Evolutionary conservation across 2,329 filamentous ascomycete species (phyloP).

Genomic region (Beauveria sp.): DNA sequence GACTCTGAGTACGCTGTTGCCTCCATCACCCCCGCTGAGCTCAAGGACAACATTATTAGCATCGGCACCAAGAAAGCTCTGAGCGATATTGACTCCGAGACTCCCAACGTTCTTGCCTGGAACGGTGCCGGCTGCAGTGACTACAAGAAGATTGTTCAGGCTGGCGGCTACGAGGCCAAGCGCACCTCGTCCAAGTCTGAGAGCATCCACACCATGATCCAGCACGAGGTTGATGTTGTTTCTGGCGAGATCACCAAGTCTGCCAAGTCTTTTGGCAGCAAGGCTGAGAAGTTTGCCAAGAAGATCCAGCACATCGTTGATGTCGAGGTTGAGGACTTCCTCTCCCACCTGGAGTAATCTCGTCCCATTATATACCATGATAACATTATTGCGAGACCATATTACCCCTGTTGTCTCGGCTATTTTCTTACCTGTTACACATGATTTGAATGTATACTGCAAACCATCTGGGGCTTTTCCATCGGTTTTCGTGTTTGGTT

Average conservation of each 20-base stretch:
- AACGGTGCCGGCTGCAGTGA: slow-evolving; percentile 94
- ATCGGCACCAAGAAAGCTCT: slow-evolving; percentile 75
- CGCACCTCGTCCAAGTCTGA: slow-evolving; percentile 39
- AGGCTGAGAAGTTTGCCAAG: slow-evolving; percentile 54
- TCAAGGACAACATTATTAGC: slow-evolving; percentile 81
- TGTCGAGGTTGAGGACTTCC: slow-evolving; percentile 52
- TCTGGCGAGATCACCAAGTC: slow-evolving; percentile 50
- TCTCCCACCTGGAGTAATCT: slow-evolving; percentile 42
- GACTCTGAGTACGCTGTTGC: slow-evolving; percentile 90
- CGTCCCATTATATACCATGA: neutral
- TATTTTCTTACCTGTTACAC: neutral
- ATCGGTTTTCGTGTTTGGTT: neutral
- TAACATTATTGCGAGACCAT: neutral
- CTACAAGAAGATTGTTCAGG: slow-evolving; percentile 73
- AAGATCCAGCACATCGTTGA: slow-evolving; percentile 57
- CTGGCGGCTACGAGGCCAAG: slow-evolving; percentile 61
- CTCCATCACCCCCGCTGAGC: slow-evolving; percentile 82
- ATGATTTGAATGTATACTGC: slow-evolving; percentile 11
- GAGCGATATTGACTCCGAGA: slow-evolving; percentile 74
- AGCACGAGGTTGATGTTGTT: slow-evolving; percentile 50
- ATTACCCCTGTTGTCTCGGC: neutral
- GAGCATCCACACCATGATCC: slow-evolving; percentile 52
- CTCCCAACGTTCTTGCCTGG: slow-evolving; percentile 94
- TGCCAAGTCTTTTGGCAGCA: slow-evolving; percentile 42
- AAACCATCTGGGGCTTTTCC: neutral